Evolutionary conservation across 106 monocot genomes (phyloP).

Genomic region (Alisma plantagoaquatica): DNA sequence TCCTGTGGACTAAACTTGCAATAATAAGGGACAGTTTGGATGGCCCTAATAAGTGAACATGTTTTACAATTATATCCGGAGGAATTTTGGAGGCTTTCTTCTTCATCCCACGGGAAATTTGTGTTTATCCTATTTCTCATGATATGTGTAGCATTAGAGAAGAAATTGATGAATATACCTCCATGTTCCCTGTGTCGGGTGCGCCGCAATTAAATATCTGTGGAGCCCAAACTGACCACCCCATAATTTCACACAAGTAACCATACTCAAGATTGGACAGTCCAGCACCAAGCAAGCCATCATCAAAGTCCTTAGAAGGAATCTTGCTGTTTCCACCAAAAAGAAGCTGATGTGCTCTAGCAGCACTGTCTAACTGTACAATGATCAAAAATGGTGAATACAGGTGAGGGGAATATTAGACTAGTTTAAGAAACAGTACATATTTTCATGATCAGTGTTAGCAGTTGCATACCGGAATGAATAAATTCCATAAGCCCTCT

Average conservation of each 20-base stretch:
- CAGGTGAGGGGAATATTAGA: no score
- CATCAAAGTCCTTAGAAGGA: conserved; percentile 6
- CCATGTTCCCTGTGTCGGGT: conserved; percentile 99
- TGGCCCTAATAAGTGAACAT: no score
- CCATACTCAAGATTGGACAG: conserved; percentile 98
- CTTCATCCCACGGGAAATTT: no score
- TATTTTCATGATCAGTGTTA: no score
- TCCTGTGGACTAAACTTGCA: no score
- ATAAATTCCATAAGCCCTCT: conserved; percentile 96
- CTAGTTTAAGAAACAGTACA: no score
- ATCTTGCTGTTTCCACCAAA: conserved; percentile 24
- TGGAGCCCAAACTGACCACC: conserved; percentile 92
- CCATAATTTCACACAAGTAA: conserved; percentile 97
- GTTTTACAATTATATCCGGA: no score
- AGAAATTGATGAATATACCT: conserved; percentile 33
- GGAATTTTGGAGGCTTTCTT: no score
- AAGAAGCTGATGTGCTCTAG: conserved; percentile 80
- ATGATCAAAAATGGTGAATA: neutral
- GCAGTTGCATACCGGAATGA: conserved; percentile 71
- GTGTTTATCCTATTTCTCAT: no score
- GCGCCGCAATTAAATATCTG: conserved; percentile 96
- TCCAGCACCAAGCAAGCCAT: conserved; percentile 70
- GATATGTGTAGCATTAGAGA: no score
- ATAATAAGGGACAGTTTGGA: no score
- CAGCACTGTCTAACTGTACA: conserved; percentile 85